Conservation (phyloP, 106 monocot species). For the Posidonia australis region DNA sequence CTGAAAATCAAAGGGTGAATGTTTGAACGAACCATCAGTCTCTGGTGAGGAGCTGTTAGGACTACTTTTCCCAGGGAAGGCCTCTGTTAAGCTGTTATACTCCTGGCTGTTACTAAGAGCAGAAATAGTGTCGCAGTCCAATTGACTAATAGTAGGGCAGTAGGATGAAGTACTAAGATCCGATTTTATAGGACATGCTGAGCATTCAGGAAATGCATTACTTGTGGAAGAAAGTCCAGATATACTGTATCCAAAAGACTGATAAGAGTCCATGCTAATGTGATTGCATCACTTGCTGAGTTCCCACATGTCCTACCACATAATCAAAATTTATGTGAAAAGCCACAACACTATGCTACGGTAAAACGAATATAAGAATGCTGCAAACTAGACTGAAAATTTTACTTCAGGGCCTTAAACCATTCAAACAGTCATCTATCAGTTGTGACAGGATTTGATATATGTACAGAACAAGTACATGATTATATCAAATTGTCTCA, state of each 20-base stretch:
- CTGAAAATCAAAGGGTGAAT: constrained; percentile 7
- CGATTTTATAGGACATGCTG: not conserved
- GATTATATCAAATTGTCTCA: too few relatives aligned
- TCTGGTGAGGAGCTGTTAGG: constrained; percentile 19
- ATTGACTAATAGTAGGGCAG: constrained; percentile 42
- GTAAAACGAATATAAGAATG: too few relatives aligned
- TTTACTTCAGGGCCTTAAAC: too few relatives aligned
- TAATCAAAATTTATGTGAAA: too few relatives aligned
- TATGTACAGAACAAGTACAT: too few relatives aligned
- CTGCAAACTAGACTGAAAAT: too few relatives aligned
- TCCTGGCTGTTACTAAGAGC: constrained; percentile 21
- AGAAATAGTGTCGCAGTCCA: constrained; percentile 24
- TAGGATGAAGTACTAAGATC: constrained; percentile 14
- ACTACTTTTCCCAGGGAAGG: not conserved
- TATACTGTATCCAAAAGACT: not conserved
- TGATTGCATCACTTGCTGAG: too few relatives aligned
- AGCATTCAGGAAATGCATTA: not conserved
- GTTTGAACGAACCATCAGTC: constrained; percentile 9
- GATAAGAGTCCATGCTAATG: not conserved
- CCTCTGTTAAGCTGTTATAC: constrained; percentile 34
- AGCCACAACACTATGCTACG: too few relatives aligned
- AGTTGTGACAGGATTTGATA: too few relatives aligned
- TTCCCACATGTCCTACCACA: too few relatives aligned
- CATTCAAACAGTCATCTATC: too few relatives aligned
- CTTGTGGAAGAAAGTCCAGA: not conserved